These are phyloP conservation scores for Solanum tacnaense DNA, from an alignment of 257 asterid genomes.

Conservation along the genomic window DNA sequence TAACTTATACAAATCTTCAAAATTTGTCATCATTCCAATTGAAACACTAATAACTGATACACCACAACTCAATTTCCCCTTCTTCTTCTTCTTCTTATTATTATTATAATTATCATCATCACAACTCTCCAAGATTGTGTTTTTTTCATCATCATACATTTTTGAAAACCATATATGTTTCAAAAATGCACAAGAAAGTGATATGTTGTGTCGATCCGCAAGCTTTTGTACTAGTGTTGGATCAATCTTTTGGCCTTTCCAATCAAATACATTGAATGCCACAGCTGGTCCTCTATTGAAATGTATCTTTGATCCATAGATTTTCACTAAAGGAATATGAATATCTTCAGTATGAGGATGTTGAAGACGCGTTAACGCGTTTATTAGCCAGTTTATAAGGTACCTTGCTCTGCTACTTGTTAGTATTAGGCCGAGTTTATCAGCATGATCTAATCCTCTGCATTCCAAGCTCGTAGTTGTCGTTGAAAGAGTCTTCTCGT, in stretches of 20 bases:
- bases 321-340: slow-evolving; percentile 29
- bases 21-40: slow-evolving; percentile 43
- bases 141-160: slow-evolving; percentile 21
- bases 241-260: slow-evolving; percentile 71
- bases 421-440: slow-evolving; percentile 43
- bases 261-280: slow-evolving; percentile 68
- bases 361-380: slow-evolving; percentile 44
- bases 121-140: slow-evolving; percentile 7
- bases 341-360: slow-evolving; percentile 62
- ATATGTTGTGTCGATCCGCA: slow-evolving; percentile 61
- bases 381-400: slow-evolving; percentile 56
- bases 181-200: slow-evolving; percentile 45
- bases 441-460: slow-evolving; percentile 68
- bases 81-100: neutral
- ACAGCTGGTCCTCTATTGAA: slow-evolving; percentile 53
- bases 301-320: slow-evolving; percentile 60
- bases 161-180: slow-evolving; percentile 40
- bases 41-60: slow-evolving; percentile 45
- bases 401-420: slow-evolving; percentile 49
- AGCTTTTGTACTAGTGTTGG: slow-evolving; percentile 66
- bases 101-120: neutral
- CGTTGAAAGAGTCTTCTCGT: neutral
- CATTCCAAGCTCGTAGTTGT: slow-evolving; percentile 15
- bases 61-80: slow-evolving; percentile 15
- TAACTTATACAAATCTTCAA: slow-evolving; percentile 58